Percentiles rank a stretch among this genome's conserved stretches.
Conservation (phyloP, 805 yeast species). For the Starmerella bacillaris region DNA sequence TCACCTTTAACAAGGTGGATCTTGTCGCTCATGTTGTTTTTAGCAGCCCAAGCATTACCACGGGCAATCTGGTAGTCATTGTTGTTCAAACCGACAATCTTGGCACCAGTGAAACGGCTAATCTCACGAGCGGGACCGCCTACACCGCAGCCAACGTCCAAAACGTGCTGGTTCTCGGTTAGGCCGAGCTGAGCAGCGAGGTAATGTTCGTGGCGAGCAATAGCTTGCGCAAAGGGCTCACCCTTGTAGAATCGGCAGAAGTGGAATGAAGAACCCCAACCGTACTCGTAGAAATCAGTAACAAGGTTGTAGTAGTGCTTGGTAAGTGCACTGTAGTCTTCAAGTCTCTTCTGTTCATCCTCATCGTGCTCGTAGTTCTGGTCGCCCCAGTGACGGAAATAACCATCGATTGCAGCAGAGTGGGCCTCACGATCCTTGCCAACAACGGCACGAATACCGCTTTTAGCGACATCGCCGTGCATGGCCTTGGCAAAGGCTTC, state of each 20-base stretch:
- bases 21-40: conserved; percentile 47
- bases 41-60: conserved; percentile 64
- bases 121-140: conserved; percentile 99
- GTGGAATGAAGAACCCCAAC: conserved; percentile 98
- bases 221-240: conserved; percentile 83
- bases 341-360: conserved; percentile 37
- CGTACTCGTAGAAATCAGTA: conserved; percentile 96
- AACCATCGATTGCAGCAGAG: conserved; percentile 67
- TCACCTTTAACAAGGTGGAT: conserved; percentile 86
- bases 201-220: conserved; percentile 88
- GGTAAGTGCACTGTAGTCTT: conserved; percentile 77
- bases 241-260: conserved; percentile 86
- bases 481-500: conserved; percentile 62
- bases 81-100: conserved; percentile 80
- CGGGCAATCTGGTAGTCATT: conserved; percentile 89
- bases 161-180: conserved; percentile 61
- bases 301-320: conserved; percentile 92
- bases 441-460: conserved; percentile 62
- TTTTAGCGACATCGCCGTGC: conserved; percentile 58
- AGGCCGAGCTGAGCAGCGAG: conserved; percentile 75
- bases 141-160: conserved; percentile 98
- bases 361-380: conserved; percentile 45
- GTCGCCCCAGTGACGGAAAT: conserved; percentile 86
- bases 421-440: conserved; percentile 65
- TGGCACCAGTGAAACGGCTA: conserved; percentile 72